phyloP scores from a whole-genome alignment of 768 basidiomycete genomes.

The Xerocomus brunneocitrinus region DNA sequence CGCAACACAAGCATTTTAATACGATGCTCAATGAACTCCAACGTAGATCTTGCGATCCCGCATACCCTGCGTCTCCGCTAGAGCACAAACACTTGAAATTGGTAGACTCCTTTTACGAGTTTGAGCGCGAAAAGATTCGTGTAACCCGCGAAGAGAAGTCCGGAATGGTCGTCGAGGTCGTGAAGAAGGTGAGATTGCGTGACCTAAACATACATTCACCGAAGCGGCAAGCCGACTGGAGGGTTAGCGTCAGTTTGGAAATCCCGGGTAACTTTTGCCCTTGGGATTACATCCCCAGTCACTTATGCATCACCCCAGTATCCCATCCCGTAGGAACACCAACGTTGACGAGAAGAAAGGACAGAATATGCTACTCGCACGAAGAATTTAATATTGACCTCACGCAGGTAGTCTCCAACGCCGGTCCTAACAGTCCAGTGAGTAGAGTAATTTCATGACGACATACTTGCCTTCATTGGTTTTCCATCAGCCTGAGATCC shows the following conservation, averaged over 20 bases:
- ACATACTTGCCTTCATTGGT: neutral
- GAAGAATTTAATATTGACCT: constrained; percentile 92
- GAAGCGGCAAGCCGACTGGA: constrained; percentile 81
- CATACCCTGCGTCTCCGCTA: constrained; percentile 53
- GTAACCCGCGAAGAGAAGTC: constrained; percentile 82
- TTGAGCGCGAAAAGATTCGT: constrained; percentile 59
- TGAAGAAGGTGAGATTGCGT: constrained; percentile 79
- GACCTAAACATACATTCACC: constrained; percentile 87
- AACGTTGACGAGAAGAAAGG: constrained; percentile 68
- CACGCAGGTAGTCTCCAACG: constrained; percentile 76
- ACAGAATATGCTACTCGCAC: constrained; percentile 89
- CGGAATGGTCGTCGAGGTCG: constrained; percentile 55
- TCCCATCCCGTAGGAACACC: constrained; percentile 61
- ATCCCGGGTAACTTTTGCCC: constrained; percentile 59
- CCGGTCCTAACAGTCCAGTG: constrained; percentile 47
- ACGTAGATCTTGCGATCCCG: constrained; percentile 47
- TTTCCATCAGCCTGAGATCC: constrained; percentile 45
- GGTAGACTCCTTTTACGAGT: constrained; percentile 71
- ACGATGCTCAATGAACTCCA: constrained; percentile 79
- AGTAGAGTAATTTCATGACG: constrained; percentile 20
- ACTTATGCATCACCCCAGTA: constrained; percentile 38
- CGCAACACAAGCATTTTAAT: constrained; percentile 87
- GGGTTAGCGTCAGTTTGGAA: constrained; percentile 91
- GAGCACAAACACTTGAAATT: constrained; percentile 74
- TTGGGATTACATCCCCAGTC: neutral